phyloP scores from a whole-genome alignment of 2,329 filamentous ascomycete species.

The Colletotrichum spinosum region DNA sequence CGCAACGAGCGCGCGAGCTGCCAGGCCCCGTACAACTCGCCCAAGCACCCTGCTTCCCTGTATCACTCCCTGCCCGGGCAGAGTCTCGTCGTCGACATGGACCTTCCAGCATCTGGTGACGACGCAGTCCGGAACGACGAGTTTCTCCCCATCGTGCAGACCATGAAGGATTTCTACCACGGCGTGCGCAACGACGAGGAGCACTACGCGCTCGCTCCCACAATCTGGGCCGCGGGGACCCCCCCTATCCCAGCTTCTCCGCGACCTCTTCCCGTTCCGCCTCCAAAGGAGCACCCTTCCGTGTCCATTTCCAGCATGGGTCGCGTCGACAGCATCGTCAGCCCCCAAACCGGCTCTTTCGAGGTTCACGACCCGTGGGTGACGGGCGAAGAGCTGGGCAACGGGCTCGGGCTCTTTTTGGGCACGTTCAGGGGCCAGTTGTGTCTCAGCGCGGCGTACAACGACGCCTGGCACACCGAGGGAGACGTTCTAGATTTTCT shows the following conservation, averaged over 20 bases:
- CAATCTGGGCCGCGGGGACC: slow-evolving; percentile 39
- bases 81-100: slow-evolving; percentile 44
- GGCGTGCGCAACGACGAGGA: slow-evolving; percentile 45
- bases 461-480: slow-evolving; percentile 54
- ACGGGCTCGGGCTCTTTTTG: slow-evolving; percentile 51
- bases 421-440: slow-evolving; percentile 51
- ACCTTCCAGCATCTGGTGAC: slow-evolving; percentile 17
- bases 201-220: slow-evolving; percentile 42
- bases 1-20: slow-evolving; percentile 46
- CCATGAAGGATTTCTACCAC: slow-evolving; percentile 45
- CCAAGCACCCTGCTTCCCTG: slow-evolving; percentile 42
- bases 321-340: slow-evolving; percentile 48
- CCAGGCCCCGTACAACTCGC: slow-evolving; percentile 39
- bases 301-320: slow-evolving; percentile 51
- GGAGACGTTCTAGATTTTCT: slow-evolving; percentile 40
- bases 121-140: slow-evolving; percentile 30
- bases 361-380: slow-evolving; percentile 54
- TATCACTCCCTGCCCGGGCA: slow-evolving; percentile 47
- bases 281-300: slow-evolving; percentile 41
- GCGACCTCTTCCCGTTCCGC: slow-evolving; percentile 40
- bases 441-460: slow-evolving; percentile 53
- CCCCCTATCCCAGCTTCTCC: slow-evolving; percentile 33
- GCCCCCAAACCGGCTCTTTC: slow-evolving; percentile 42
- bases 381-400: slow-evolving; percentile 57
- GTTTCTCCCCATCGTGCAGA: slow-evolving; percentile 41